These are phyloP conservation scores for Ampelomyces quisqualis DNA, from an alignment of 2,329 filamentous ascomycete genomes.

Conservation along the genomic window DNA sequence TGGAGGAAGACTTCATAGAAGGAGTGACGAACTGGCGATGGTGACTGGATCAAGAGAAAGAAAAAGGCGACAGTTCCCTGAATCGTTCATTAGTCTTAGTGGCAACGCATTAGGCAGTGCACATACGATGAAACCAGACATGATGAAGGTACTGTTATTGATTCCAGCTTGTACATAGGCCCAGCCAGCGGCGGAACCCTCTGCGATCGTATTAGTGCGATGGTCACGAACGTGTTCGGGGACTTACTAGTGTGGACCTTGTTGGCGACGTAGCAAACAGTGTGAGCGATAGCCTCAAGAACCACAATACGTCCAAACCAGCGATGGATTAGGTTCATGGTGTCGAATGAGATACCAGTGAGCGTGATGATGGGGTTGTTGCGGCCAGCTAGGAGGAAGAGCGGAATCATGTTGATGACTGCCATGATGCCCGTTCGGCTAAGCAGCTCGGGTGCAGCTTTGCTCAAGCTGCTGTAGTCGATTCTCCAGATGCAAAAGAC, in stretches of 20 bases:
- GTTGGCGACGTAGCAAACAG: constrained; percentile 57
- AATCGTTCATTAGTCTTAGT: constrained; percentile 60
- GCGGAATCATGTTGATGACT: constrained; percentile 74
- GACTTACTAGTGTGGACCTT: constrained; percentile 44
- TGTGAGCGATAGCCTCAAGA: constrained; percentile 67
- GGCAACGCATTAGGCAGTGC: constrained; percentile 51
- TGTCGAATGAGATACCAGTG: constrained; percentile 75
- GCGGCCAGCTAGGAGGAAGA: constrained; percentile 71
- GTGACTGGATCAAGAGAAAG: constrained; percentile 66
- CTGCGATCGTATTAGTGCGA: constrained; percentile 33
- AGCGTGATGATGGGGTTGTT: constrained; percentile 76
- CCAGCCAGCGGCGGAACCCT: constrained; percentile 59
- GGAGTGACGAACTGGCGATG: constrained; percentile 70
- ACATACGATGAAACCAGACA: constrained; percentile 65
- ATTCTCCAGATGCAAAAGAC: constrained; percentile 55
- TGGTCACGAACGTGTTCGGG: no score
- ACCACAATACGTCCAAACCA: constrained; percentile 78
- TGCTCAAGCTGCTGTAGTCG: constrained; percentile 66
- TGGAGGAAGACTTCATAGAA: constrained; percentile 79
- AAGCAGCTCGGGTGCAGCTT: constrained; percentile 66
- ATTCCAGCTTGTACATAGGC: constrained; percentile 45
- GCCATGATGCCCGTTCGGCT: constrained; percentile 71
- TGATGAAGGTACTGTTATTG: constrained; percentile 50
- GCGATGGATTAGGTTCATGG: constrained; percentile 77
- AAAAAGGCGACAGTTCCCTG: constrained; percentile 62